Evolutionary conservation across 345 rosid genomes (phyloP).

Genomic region (Iberis pinnata): DNA sequence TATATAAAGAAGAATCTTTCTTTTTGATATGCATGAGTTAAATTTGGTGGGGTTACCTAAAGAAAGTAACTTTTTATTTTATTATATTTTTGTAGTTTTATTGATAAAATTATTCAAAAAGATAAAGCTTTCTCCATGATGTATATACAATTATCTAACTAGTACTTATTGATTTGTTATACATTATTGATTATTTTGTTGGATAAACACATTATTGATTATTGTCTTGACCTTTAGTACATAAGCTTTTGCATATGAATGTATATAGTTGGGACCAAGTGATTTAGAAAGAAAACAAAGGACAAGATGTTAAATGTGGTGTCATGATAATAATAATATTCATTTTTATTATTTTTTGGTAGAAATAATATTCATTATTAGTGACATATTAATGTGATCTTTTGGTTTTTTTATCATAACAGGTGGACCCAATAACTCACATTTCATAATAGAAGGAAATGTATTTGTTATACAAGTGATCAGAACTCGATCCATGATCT

Average conservation of each 20-base stretch:
- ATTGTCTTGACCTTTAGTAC: constrained; percentile 13
- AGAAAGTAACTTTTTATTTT: constrained; percentile 18
- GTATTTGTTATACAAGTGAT: too few species aligned
- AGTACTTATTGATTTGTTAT: background rate
- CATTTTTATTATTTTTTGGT: background rate
- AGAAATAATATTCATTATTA: too few species aligned
- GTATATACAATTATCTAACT: constrained; percentile 8
- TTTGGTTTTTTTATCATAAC: too few species aligned
- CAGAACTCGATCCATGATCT: too few species aligned
- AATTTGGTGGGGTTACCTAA: constrained; percentile 25
- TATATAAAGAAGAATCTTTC: constrained; percentile 23
- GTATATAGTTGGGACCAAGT: constrained; percentile 22
- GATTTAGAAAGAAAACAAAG: constrained; percentile 23
- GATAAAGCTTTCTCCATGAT: constrained; percentile 16
- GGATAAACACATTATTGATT: too few species aligned
- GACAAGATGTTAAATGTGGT: constrained; percentile 23
- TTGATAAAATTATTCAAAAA: background rate
- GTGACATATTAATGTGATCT: background rate
- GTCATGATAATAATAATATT: background rate
- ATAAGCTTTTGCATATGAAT: constrained; percentile 13
- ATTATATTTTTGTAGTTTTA: background rate
- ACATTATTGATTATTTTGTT: background rate
- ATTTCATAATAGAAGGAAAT: too few species aligned
- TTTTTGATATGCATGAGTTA: constrained; percentile 31
- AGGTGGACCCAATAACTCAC: too few species aligned